Percentiles rank a stretch among this genome's conserved stretches.
These are phyloP conservation scores for Astrothelium subdiscretum DNA, from an alignment of 495 filamentous ascomycete species.

Conservation along the genomic window DNA sequence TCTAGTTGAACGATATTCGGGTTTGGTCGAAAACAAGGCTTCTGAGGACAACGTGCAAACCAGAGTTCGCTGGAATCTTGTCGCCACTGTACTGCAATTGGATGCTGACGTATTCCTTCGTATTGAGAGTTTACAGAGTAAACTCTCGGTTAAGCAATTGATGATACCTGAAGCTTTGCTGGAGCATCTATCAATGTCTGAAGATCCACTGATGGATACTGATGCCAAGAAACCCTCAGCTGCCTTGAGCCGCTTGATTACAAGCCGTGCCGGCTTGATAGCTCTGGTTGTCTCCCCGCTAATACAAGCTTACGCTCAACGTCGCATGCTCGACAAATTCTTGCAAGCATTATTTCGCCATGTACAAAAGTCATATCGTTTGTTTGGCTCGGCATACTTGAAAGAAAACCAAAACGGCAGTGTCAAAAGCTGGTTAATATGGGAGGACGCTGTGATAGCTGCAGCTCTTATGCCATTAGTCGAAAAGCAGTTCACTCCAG, in stretches of 20 bases:
- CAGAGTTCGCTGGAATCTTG: conserved; percentile 39
- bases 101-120: conserved; percentile 58
- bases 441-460: not conserved
- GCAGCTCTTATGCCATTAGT: not conserved
- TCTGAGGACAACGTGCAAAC: conserved; percentile 29
- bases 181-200: conserved; percentile 46
- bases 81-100: conserved; percentile 49
- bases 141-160: not conserved
- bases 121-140: conserved; percentile 29
- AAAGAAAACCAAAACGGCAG: not conserved
- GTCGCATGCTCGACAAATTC: not conserved
- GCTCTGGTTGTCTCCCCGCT: not conserved
- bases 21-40: conserved; percentile 28
- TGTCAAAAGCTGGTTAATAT: not conserved
- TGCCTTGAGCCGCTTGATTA: not conserved
- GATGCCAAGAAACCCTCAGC: not conserved
- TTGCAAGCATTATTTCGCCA: not conserved
- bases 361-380: not conserved
- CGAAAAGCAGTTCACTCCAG: not conserved
- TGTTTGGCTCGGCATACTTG: not conserved
- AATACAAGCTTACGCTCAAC: not conserved
- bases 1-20: conserved; percentile 23
- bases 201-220: not conserved
- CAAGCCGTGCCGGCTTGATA: not conserved
- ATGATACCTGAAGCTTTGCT: conserved; percentile 23